A percentile compares a stretch with the other conserved stretches of the same genome.
Conservation (phyloP, 495 filamentous ascomycete species). For the Talaromyces nanjingensis region DNA sequence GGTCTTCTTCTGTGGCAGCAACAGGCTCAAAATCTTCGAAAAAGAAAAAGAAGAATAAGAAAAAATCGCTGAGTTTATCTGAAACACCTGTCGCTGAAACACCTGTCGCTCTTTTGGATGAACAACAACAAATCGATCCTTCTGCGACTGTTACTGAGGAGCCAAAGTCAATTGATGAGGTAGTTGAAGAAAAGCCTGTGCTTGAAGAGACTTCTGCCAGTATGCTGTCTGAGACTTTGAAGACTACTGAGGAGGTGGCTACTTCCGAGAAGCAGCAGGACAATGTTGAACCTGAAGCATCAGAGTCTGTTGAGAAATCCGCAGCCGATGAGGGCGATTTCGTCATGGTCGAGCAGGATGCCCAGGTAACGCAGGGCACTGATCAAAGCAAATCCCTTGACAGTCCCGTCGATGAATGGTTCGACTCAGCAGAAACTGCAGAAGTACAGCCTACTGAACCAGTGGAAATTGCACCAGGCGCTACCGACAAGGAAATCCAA, state of each 20-base stretch:
- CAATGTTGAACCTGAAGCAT: neutral
- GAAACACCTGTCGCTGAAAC: neutral
- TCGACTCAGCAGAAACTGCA: neutral
- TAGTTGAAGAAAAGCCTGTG: neutral
- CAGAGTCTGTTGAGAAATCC: neutral
- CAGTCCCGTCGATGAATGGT: slow-evolving; percentile 2
- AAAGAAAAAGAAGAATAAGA: slow-evolving; percentile 12
- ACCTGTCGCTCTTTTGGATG: neutral
- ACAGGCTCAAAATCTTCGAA: neutral
- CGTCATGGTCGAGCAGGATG: neutral
- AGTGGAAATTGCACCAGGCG: neutral
- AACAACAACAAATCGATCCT: neutral
- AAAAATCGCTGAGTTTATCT: slow-evolving; percentile 7
- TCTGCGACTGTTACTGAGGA: neutral
- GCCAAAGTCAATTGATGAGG: neutral
- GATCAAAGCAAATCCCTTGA: neutral
- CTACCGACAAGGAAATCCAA: neutral
- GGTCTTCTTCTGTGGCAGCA: neutral
- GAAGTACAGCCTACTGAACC: neutral
- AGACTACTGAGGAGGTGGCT: neutral
- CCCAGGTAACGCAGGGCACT: neutral
- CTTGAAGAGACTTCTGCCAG: neutral
- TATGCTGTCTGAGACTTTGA: neutral
- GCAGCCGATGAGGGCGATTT: neutral
- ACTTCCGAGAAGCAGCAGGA: neutral